Evolutionary conservation across 2,329 filamentous ascomycete species (phyloP).

Genomic region (Aspergillus awamori): DNA sequence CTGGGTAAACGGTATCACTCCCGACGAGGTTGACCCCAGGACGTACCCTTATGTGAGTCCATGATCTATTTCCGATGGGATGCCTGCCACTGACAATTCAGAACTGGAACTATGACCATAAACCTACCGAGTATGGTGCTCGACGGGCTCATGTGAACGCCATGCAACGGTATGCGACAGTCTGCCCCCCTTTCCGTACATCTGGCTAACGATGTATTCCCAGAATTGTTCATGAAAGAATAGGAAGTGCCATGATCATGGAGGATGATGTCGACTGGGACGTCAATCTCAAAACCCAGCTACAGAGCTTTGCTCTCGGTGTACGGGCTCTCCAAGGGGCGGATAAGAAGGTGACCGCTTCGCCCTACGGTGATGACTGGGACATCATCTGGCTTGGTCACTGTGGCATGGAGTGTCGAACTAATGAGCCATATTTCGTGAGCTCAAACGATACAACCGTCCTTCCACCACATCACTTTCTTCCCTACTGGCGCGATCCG

Average conservation of each 20-base stretch:
- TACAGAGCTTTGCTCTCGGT: conserved; percentile 17
- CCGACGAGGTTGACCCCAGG: conserved; percentile 21
- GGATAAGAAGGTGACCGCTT: background rate
- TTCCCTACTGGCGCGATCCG: conserved; percentile 25
- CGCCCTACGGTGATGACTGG: conserved; percentile 23
- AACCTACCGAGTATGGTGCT: conserved; percentile 21
- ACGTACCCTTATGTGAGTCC: conserved; percentile 24
- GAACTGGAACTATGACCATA: conserved; percentile 27
- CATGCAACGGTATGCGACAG: conserved; percentile 20
- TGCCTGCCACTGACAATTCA: background rate
- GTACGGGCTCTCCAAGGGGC: conserved; percentile 12
- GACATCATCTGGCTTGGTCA: conserved; percentile 31
- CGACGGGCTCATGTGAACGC: conserved; percentile 27
- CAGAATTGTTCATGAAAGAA: conserved; percentile 19
- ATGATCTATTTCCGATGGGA: too few relatives aligned
- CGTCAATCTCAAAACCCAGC: conserved; percentile 19
- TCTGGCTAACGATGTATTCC: background rate
- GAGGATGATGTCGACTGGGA: conserved; percentile 25
- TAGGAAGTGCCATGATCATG: conserved; percentile 22
- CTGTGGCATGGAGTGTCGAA: conserved; percentile 26
- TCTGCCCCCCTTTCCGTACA: background rate
- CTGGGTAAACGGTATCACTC: conserved; percentile 22
- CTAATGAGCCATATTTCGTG: conserved; percentile 17
- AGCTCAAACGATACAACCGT: conserved; percentile 21
- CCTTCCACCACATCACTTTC: conserved; percentile 22